Conservation (phyloP, 2,329 filamentous ascomycete genomes). For the Diaporthe capsici region DNA sequence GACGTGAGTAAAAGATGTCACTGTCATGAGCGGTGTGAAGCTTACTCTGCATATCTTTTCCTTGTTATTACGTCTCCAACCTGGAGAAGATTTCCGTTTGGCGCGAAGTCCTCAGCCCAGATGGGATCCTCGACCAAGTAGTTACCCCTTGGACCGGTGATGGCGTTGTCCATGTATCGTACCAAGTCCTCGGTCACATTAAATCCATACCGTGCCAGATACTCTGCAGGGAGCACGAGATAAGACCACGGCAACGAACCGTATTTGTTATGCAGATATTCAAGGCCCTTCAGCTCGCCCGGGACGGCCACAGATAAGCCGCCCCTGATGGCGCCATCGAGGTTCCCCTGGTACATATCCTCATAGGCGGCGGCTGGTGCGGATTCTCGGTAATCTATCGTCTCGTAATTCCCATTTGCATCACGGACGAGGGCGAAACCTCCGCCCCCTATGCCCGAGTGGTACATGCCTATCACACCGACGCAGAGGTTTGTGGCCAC, state of each 20-base stretch:
- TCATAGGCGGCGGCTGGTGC: constrained; percentile 85
- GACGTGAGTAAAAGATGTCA: too few species aligned
- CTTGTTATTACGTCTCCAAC: constrained; percentile 85
- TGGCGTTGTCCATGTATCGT: constrained; percentile 75
- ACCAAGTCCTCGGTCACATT: constrained; percentile 80
- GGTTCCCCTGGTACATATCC: constrained; percentile 87
- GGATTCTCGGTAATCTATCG: constrained; percentile 90
- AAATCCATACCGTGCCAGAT: constrained; percentile 82
- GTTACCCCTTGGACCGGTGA: constrained; percentile 54
- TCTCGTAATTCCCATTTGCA: constrained; percentile 82
- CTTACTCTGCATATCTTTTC: constrained; percentile 78
- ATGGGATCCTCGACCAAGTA: constrained; percentile 82
- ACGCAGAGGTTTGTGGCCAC: constrained; percentile 83
- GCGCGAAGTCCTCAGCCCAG: constrained; percentile 92
- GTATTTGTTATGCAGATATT: constrained; percentile 81
- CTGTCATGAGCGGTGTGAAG: background rate
- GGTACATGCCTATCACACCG: constrained; percentile 82
- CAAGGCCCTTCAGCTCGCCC: constrained; percentile 82
- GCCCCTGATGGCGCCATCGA: constrained; percentile 75
- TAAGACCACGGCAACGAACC: constrained; percentile 78
- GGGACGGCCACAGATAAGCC: constrained; percentile 82
- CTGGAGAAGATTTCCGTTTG: constrained; percentile 77
- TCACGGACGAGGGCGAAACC: constrained; percentile 89
- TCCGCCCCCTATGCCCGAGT: constrained; percentile 88
- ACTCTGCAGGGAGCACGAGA: constrained; percentile 81